These are phyloP conservation scores for Ogataea wickerhamii DNA, from an alignment of 805 yeast species.

Conservation along the genomic window DNA sequence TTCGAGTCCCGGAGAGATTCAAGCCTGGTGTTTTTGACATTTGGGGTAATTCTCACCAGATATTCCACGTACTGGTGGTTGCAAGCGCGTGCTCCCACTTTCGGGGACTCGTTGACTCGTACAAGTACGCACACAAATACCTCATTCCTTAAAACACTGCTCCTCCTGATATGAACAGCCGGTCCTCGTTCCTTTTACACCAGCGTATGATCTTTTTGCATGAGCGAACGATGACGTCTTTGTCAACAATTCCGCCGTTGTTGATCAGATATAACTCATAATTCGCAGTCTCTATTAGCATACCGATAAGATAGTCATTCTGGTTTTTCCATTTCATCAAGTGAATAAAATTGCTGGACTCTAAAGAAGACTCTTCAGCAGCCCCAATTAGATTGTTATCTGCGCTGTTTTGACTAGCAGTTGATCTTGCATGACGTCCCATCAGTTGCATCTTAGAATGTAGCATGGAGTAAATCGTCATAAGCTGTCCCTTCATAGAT, in stretches of 20 bases:
- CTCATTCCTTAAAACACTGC: conserved; percentile 46
- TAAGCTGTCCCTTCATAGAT: conserved; percentile 23
- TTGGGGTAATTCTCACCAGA: conserved; percentile 81
- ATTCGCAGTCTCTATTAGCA: conserved; percentile 30
- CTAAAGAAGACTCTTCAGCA: conserved; percentile 9
- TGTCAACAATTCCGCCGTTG: conserved; percentile 50
- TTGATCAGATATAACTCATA: conserved; percentile 63
- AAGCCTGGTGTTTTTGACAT: conserved; percentile 62
- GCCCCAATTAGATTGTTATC: background rate
- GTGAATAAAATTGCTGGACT: conserved; percentile 23
- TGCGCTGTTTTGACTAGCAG: background rate
- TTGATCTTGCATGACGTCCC: conserved; percentile 2
- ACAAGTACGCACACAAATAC: conserved; percentile 43
- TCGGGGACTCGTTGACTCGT: conserved; percentile 55
- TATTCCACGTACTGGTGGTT: conserved; percentile 76
- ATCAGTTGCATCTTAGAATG: conserved; percentile 20
- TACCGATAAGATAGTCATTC: conserved; percentile 24
- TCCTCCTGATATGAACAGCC: conserved; percentile 74
- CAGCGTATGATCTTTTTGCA: conserved; percentile 66
- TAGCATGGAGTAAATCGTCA: conserved; percentile 27
- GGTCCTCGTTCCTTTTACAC: conserved; percentile 68
- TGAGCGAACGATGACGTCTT: conserved; percentile 55
- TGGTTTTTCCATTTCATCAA: conserved; percentile 26
- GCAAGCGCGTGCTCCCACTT: conserved; percentile 75
- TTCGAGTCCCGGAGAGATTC: conserved; percentile 71